Conservation (phyloP, 805 yeast species). For the Barnettozyma wickerhamii region DNA sequence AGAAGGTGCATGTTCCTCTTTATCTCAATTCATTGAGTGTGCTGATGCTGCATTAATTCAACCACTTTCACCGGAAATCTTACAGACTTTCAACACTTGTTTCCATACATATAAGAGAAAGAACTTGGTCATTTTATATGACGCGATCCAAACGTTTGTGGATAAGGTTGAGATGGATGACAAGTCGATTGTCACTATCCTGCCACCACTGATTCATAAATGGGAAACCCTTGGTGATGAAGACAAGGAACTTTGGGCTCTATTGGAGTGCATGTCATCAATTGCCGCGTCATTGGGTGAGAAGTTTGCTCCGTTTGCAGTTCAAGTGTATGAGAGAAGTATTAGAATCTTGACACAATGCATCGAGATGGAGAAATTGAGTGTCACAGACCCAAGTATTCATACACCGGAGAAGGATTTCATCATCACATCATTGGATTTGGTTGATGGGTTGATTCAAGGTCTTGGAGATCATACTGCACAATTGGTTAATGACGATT, state of each 20-base stretch:
- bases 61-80: conserved; percentile 56
- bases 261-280: conserved; percentile 87
- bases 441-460: conserved; percentile 89
- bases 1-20: conserved; percentile 86
- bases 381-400: conserved; percentile 59
- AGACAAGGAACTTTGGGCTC: conserved; percentile 86
- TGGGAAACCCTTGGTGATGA: conserved; percentile 77
- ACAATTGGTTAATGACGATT: conserved; percentile 44
- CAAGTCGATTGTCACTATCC: conserved; percentile 51
- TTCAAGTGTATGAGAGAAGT: conserved; percentile 79
- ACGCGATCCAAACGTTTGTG: conserved; percentile 85
- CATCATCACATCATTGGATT: conserved; percentile 80
- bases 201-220: conserved; percentile 78
- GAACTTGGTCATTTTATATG: conserved; percentile 78
- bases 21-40: conserved; percentile 77
- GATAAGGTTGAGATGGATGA: conserved; percentile 63
- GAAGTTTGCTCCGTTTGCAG: conserved; percentile 82
- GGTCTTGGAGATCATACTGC: conserved; percentile 68
- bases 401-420: conserved; percentile 88
- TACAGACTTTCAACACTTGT: conserved; percentile 68
- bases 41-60: conserved; percentile 59
- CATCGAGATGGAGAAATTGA: conserved; percentile 60
- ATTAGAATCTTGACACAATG: conserved; percentile 62
- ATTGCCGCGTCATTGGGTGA: conserved; percentile 87
- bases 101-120: conserved; percentile 76